A percentile compares a stretch with the other conserved stretches of the same genome.
Conservation (phyloP, 345 rosid genomes). For the Cardamine occulta region DNA sequence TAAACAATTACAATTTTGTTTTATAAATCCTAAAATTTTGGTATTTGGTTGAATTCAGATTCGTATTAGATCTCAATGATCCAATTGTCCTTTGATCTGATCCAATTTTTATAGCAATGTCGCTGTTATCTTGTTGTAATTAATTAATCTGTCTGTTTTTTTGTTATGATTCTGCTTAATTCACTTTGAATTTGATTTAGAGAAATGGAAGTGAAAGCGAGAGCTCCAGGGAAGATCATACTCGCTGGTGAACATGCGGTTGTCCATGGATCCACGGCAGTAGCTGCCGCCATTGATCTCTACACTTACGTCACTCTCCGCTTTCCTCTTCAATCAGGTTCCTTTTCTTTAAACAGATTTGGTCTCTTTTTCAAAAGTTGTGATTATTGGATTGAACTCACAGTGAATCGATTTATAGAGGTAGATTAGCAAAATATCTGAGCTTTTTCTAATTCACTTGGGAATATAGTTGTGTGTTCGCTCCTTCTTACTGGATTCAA, state of each 20-base stretch:
- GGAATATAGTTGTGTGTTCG: not conserved
- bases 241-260: conserved; percentile 96
- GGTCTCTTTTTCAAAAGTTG: conserved; percentile 42
- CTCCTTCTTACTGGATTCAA: not conserved
- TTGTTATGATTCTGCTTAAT: not conserved
- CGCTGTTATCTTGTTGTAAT: not conserved
- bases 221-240: conserved; percentile 96
- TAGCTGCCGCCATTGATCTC: conserved; percentile 91
- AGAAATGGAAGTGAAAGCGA: conserved; percentile 85
- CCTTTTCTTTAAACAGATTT: not conserved
- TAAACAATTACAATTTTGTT: conserved; percentile 26
- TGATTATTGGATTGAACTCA: not conserved
- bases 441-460: not conserved
- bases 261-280: conserved; percentile 92
- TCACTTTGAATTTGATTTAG: conserved; percentile 22
- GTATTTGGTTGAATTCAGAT: conserved; percentile 24
- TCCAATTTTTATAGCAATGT: conserved; percentile 12
- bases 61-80: conserved; percentile 22
- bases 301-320: conserved; percentile 66
- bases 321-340: conserved; percentile 61
- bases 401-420: not conserved
- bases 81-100: conserved; percentile 19
- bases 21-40: not conserved
- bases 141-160: not conserved
- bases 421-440: not conserved